phyloP scores from a whole-genome alignment of 202 grass and related monocot genomes.

The Elaeis oleifera region DNA sequence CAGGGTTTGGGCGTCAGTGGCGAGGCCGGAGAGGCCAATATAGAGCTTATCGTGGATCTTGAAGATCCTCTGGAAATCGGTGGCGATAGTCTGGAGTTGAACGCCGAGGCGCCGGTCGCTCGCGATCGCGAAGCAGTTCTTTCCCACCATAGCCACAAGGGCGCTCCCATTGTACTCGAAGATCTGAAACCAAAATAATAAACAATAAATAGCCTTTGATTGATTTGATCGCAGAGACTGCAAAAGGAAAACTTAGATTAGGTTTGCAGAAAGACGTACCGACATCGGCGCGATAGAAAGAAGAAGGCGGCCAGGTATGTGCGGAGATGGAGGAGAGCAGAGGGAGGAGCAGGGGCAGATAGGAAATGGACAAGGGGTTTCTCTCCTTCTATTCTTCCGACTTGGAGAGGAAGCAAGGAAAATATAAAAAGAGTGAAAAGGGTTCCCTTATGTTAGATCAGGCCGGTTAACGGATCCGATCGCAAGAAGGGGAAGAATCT shows the following conservation, averaged over 20 bases:
- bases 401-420: too few relatives aligned
- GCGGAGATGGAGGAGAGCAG: not conserved
- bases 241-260: not conserved
- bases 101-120: constrained; percentile 16
- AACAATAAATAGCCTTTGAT: not conserved
- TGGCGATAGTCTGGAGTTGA: not conserved
- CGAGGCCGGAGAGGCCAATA: constrained; percentile 12
- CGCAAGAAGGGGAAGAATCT: too few relatives aligned
- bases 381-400: too few relatives aligned
- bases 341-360: too few relatives aligned
- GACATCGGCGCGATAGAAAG: constrained; percentile 39
- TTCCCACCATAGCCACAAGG: constrained; percentile 76
- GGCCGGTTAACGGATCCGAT: too few relatives aligned
- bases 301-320: not conserved
- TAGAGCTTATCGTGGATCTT: constrained; percentile 14
- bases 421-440: too few relatives aligned
- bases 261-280: constrained; percentile 23
- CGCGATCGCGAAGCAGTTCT: constrained; percentile 82
- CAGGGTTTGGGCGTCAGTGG: constrained; percentile 53
- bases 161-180: constrained; percentile 78
- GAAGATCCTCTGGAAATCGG: constrained; percentile 8
- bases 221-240: too few relatives aligned
- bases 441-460: too few relatives aligned
- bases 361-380: too few relatives aligned
- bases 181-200: constrained; percentile 27